Conservation (phyloP, 257 asterid genomes). For the Osmanthus fragrans region DNA sequence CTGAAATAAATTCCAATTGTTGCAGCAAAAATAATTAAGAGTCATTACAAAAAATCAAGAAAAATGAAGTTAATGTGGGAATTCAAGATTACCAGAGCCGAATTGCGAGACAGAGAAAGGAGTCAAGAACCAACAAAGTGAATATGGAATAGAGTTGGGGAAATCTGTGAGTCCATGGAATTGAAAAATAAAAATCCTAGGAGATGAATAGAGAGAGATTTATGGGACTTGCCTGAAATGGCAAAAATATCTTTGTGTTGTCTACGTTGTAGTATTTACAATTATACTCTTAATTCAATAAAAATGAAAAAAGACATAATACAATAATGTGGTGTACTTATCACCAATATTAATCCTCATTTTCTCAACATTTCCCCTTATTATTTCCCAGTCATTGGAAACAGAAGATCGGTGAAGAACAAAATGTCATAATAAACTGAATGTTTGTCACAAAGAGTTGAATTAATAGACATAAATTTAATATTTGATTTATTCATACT, state of each 20-base stretch:
- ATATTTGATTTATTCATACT: too few relatives aligned
- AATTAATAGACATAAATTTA: too few relatives aligned
- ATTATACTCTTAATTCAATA: too few relatives aligned
- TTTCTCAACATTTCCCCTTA: too few relatives aligned
- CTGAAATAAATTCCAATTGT: neutral
- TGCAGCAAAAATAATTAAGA: neutral
- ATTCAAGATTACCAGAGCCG: neutral
- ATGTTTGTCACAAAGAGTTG: too few relatives aligned
- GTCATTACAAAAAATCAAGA: neutral
- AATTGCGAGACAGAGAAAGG: neutral
- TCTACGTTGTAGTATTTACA: too few relatives aligned
- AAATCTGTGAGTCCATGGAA: constrained; percentile 28
- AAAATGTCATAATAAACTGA: too few relatives aligned
- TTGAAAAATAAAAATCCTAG: neutral
- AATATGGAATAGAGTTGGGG: neutral
- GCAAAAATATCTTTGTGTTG: constrained; percentile 6
- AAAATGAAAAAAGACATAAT: too few relatives aligned
- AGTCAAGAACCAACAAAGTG: neutral
- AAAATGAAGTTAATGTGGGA: neutral
- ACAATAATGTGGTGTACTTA: too few relatives aligned
- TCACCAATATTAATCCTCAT: too few relatives aligned
- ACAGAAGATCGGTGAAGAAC: too few relatives aligned
- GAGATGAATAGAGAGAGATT: neutral
- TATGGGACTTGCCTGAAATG: constrained; percentile 37
- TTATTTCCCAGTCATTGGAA: too few relatives aligned